Base-by-base conservation (phyloP, 1,139 yeast genomes). In the Scheffersomyces illinoinensis region DNA sequence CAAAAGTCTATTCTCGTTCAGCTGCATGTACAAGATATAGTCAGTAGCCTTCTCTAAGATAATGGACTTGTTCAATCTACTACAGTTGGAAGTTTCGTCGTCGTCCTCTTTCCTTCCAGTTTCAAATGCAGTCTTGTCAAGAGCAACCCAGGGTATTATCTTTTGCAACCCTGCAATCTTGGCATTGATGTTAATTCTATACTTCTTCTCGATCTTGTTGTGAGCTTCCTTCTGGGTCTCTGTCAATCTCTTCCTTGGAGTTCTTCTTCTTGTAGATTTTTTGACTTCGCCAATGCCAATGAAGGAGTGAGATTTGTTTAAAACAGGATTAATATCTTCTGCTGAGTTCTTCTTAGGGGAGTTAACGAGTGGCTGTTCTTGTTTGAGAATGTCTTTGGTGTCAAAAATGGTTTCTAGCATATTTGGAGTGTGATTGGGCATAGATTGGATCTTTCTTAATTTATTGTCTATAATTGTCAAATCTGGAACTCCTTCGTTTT, bases 131-230 rank as follows among this genome's bases (percentile, higher is more conserved):
- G 88, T 82, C 63, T 82, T 82, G 59, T 85, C 89, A 53, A 76
- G 72, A 4, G 87, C 83, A 58, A 86, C 84, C 83, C 88, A 84
- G 17, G 91, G 91, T 39, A 88, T 87, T 21, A 87, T 76, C 64
- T 84, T 83, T 67, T 86, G 90, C 57, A 88, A 72, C 23, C 86
- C 86, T 12, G 89, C 89, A 60, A 89, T 88, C 71, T 88, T 88
- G 20, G 90, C 86, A 70, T 88, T 89, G 67, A 89, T 88, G 70
- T 88, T 89, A 59, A 88, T 87, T 69, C 93, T 77, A 71, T 89
- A 89, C 63, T 87, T 84, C 69, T 88, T 87, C 68, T 85, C 92
- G 62, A 88, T 87, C 68, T 85, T 85, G 71, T 87, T 87, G 68
- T 89, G 93, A 0, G 91, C 91, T 66, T 86, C 86, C 64, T 88